These are phyloP conservation scores for Vigna trinervia DNA, from an alignment of 306 rosid species.

Conservation along the genomic window DNA sequence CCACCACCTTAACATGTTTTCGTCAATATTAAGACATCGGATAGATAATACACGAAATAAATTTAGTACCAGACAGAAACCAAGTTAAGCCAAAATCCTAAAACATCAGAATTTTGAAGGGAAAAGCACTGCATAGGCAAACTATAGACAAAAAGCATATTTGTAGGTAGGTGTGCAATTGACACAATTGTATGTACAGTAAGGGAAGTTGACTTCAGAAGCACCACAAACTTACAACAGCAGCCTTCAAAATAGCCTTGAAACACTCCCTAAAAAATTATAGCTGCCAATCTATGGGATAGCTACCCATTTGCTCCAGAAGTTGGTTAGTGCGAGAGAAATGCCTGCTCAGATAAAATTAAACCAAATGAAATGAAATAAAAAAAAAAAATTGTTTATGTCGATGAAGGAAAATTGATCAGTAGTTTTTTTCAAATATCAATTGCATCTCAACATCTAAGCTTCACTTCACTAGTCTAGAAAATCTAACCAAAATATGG, in stretches of 20 bases:
- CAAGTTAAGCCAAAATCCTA: constrained; percentile 32
- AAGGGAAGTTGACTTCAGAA: constrained; percentile 26
- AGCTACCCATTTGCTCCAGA: constrained; percentile 66
- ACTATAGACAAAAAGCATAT: constrained; percentile 32
- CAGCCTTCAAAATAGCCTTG: not conserved
- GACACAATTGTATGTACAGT: constrained; percentile 15
- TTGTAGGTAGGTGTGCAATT: constrained; percentile 32
- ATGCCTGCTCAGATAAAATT: constrained; percentile 66
- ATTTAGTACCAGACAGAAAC: not conserved
- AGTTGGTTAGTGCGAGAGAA: constrained; percentile 85
- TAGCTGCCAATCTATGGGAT: constrained; percentile 90
- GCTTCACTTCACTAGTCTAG: constrained; percentile 5
- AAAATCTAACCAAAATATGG: constrained; percentile 21
- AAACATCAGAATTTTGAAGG: constrained; percentile 8
- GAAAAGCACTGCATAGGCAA: not conserved
- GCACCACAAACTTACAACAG: constrained; percentile 24
- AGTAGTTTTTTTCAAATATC: not conserved
- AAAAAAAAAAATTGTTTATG: constrained; percentile 2
- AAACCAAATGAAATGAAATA: not conserved
- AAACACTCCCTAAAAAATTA: constrained; percentile 37
- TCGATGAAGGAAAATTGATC: constrained; percentile 3
- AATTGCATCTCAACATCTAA: constrained; percentile 15
- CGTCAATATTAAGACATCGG: constrained; percentile 18
- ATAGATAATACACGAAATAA: constrained; percentile 35
- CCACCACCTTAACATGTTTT: not conserved